phyloP scores from a whole-genome alignment of 2,329 filamentous ascomycete species.

The Chrysoporthe cubensis region DNA sequence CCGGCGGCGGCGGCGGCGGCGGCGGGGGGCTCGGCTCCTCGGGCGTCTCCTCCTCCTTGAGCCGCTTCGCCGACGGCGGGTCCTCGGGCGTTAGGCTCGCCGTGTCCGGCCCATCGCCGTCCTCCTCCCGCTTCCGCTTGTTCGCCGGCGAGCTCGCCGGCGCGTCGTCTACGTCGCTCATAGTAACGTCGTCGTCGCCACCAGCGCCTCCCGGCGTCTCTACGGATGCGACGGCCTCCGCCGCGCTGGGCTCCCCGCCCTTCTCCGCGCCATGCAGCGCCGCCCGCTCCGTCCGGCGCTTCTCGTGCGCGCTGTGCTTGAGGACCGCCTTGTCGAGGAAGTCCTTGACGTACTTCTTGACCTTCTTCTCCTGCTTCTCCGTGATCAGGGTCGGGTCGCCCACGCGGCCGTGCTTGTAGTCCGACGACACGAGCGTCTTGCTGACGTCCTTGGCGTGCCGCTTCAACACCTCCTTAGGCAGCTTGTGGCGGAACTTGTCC shows the following conservation, averaged over 20 bases:
- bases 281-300: slow-evolving; percentile 57
- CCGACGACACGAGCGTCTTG: slow-evolving; percentile 88
- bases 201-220: slow-evolving; percentile 33
- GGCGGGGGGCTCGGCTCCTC: slow-evolving; percentile 40
- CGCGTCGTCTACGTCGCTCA: slow-evolving; percentile 50
- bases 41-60: slow-evolving; percentile 53
- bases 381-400: slow-evolving; percentile 75
- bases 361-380: slow-evolving; percentile 77
- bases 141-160: slow-evolving; percentile 55
- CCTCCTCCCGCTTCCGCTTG: slow-evolving; percentile 68
- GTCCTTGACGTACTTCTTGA: slow-evolving; percentile 82
- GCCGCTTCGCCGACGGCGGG: slow-evolving; percentile 57
- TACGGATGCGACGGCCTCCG: slow-evolving; percentile 30
- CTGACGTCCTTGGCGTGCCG: slow-evolving; percentile 68
- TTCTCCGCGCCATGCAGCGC: slow-evolving; percentile 35
- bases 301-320: slow-evolving; percentile 72
- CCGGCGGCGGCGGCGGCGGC: slow-evolving; percentile 50
- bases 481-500: slow-evolving; percentile 83
- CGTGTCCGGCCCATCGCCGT: slow-evolving; percentile 42
- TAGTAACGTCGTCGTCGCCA: slow-evolving; percentile 42
- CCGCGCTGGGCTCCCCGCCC: slow-evolving; percentile 20
- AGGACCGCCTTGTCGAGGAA: slow-evolving; percentile 85
- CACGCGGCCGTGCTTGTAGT: slow-evolving; percentile 90
- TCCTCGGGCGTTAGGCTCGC: slow-evolving; percentile 54
- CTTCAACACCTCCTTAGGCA: slow-evolving; percentile 78